Base-by-base conservation (phyloP, 345 rosid species). In the Physaria fendleri region DNA sequence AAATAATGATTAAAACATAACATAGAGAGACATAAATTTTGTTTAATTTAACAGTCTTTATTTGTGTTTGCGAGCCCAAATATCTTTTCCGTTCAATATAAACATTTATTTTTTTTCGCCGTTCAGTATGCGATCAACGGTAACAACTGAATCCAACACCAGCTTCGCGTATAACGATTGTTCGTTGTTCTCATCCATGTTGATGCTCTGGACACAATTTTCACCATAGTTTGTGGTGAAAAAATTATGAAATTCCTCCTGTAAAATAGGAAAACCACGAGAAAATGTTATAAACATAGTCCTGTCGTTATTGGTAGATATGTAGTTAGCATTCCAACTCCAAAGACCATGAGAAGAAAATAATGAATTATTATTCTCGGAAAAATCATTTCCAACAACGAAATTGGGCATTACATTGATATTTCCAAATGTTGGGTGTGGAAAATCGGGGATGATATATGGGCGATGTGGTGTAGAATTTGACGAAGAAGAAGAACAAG, bases 211-310 rank as follows among this genome's bases (percentile, higher is more conserved):
- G 7, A 57, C 61, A 12, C 46, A 24, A 5, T 64, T 27, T 4
- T 68, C 70, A 0, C 81, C 76, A 46, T 30, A 68, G 11, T 9
- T 10, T 0, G 33, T 8, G 0, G 69, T n/a, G n/a, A n/a, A n/a
- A n/a, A n/a, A n/a, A n/a, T n/a, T n/a, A n/a, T n/a, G n/a, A n/a
- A n/a, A n/a, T n/a, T n/a, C n/a, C n/a, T n/a, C n/a, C n/a, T n/a
- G n/a, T n/a, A n/a, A n/a, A n/a, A n/a, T n/a, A n/a, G 79, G 76
- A 56, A 58, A 74, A 0, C 79, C 84, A 40, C 76, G 55, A 4
- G 84, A 77, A 54, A 79, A 79, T 0, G 76, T 79, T 5, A 79
- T 27, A 20, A 79, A 74, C 56, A 77, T 29, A 0, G 79, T 69
- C 8, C 64, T 54, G 3, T 79, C 81, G 4, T 62, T 70, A n/a